Conservation (phyloP, 2,329 filamentous ascomycete genomes). For the Biscogniauxia sp. region DNA sequence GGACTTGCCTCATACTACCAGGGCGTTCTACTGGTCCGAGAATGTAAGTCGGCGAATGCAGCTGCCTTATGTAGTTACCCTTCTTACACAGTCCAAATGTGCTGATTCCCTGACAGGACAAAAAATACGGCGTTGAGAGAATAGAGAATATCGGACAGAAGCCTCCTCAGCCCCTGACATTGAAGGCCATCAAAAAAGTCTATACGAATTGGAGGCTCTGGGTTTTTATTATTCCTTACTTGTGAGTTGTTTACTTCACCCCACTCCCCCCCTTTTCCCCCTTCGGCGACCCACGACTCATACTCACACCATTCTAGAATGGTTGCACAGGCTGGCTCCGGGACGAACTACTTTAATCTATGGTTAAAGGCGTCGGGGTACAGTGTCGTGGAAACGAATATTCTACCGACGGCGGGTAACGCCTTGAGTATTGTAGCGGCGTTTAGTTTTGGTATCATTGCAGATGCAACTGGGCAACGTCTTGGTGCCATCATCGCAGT, state of each 20-base stretch:
- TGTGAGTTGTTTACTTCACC: conserved; percentile 8
- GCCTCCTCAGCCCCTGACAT: conserved; percentile 10
- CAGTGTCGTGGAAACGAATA: conserved; percentile 11
- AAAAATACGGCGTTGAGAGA: conserved; percentile 19
- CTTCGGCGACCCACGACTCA: background rate
- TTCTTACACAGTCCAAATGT: background rate
- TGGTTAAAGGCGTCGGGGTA: conserved; percentile 8
- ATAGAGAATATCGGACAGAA: conserved; percentile 23
- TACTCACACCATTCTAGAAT: conserved; percentile 4
- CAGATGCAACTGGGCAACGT: conserved; percentile 21
- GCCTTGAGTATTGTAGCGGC: conserved; percentile 17
- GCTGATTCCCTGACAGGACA: background rate
- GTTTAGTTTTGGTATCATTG: conserved; percentile 15
- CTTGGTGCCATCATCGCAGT: conserved; percentile 13
- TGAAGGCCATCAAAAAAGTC: conserved; percentile 13
- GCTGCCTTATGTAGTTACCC: background rate
- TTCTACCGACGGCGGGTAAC: conserved; percentile 11
- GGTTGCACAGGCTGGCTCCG: conserved; percentile 11
- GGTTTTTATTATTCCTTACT: conserved; percentile 19
- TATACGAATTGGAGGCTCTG: conserved; percentile 17
- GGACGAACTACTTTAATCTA: conserved; percentile 17
- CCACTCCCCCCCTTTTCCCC: background rate
- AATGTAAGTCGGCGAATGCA: background rate
- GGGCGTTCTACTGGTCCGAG: conserved; percentile 14
- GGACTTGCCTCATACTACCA: conserved; percentile 19